Evolutionary conservation across 768 basidiomycete genomes (phyloP), one percentile per base, ranked within the genome.

Genomic region (Sistotremastrum suecicum): DNA sequence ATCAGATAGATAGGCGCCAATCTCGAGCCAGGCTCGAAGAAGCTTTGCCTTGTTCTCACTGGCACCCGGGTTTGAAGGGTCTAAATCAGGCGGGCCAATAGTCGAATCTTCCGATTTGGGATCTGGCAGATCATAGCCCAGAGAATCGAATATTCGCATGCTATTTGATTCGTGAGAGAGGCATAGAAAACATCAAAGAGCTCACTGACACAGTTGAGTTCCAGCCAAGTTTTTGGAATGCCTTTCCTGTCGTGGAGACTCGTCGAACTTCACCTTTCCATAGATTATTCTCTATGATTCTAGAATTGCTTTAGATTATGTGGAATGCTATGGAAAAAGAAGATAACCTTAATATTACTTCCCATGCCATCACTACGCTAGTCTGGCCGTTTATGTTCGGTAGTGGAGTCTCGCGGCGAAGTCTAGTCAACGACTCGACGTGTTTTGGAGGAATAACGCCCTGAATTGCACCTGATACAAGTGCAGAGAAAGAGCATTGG

Each of bases 21-120:
- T 61, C 57, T 90, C 87, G 11, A 86, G 70, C 87, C 87, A 89
- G 31, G 80, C 82, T 34, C 87, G 74, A 41, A 89, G 68, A 3
- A 89, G 68, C 54, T 70, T 79, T 28, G 71, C 70, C 4, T 78
- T 70, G 49, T 69, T 73, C 46, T 67, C 65, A 47, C 61, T 69
- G 11, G 78, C 79, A 36, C 66, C 61, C 6, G 62, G 54, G 6
- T 65, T 68, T 7, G 45, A 54, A 10, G 66, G 53, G 48, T 82
- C 75, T 3, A 76, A 75, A 4, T 59, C 38, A 0, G 83, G 83
- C 12, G 81, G 74, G 5, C 63, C 64, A 8, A 86, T 60, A 1
- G 67, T 68, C 4, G 60, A 54, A 36, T 76, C 74, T 3, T 58
- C 54, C 5, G 58, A 48, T 10, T 58, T 39, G 5, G 34, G 37